A percentile compares a stretch with the other conserved stretches of the same genome.
Evolutionary conservation across 768 basidiomycete species (phyloP).

Genomic region (Gymnopilus dilepis): DNA sequence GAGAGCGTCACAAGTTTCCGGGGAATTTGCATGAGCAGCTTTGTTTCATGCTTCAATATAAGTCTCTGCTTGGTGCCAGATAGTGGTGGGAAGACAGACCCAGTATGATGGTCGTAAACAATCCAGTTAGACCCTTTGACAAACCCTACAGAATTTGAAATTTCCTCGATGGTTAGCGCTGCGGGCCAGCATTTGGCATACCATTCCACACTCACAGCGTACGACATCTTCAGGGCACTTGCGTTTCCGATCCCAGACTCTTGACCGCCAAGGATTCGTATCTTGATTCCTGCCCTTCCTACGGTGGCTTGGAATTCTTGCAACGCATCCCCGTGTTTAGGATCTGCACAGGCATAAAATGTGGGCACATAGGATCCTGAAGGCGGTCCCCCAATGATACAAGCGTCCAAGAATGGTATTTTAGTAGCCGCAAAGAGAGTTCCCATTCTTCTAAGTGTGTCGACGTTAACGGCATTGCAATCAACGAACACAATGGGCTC

Average conservation of each 20-base stretch:
- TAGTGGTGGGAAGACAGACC: constrained; percentile 37
- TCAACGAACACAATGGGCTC: constrained; percentile 49
- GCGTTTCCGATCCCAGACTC: constrained; percentile 59
- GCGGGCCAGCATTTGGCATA: neutral
- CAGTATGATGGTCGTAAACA: constrained; percentile 61
- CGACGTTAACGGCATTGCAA: constrained; percentile 63
- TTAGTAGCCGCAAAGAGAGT: constrained; percentile 41
- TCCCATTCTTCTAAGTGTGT: constrained; percentile 53
- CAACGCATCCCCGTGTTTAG: constrained; percentile 34
- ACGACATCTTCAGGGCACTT: constrained; percentile 69
- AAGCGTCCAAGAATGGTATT: constrained; percentile 57
- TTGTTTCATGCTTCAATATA: constrained; percentile 1
- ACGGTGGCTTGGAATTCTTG: constrained; percentile 46
- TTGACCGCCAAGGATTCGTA: constrained; percentile 50
- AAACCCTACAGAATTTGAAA: constrained; percentile 47
- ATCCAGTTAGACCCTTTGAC: constrained; percentile 56
- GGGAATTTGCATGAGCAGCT: constrained; percentile 63
- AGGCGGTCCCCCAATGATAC: constrained; percentile 64
- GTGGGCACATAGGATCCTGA: constrained; percentile 52
- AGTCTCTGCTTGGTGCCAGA: neutral
- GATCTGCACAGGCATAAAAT: constrained; percentile 58
- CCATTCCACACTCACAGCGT: constrained; percentile 49
- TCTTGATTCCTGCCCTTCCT: constrained; percentile 47
- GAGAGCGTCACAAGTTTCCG: constrained; percentile 64
- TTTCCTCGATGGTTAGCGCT: neutral